phyloP scores from a whole-genome alignment of 1,284 basidiomycete genomes.

The Cronartium quercuum region DNA sequence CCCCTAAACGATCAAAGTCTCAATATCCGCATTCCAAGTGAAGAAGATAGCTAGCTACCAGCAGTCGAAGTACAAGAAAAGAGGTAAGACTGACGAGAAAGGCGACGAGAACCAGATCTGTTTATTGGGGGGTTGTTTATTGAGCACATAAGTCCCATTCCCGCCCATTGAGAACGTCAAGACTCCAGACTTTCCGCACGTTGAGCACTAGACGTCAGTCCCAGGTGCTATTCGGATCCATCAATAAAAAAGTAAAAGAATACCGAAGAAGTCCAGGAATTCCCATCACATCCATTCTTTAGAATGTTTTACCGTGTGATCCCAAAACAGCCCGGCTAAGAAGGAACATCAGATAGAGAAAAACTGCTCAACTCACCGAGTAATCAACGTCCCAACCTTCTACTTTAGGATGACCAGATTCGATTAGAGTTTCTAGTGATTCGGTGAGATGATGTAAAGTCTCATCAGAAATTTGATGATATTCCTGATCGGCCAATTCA shows the following conservation, averaged over 20 bases:
- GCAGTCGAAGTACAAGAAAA: neutral
- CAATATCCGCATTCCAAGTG: neutral
- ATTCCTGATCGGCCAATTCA: slow-evolving; percentile 22
- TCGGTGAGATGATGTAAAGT: slow-evolving; percentile 20
- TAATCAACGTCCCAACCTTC: slow-evolving; percentile 37
- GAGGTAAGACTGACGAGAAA: slow-evolving; percentile 14
- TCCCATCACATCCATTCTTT: neutral
- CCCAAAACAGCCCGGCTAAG: neutral
- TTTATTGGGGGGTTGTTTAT: slow-evolving; percentile 37
- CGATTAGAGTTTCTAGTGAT: slow-evolving; percentile 18
- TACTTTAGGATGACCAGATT: slow-evolving; percentile 22
- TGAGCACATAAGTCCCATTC: slow-evolving; percentile 23
- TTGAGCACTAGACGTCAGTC: neutral
- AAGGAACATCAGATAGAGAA: neutral
- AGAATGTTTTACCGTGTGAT: neutral
- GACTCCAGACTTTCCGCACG: slow-evolving; percentile 22
- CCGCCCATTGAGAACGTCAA: slow-evolving; percentile 27
- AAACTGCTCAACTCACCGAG: slow-evolving; percentile 1
- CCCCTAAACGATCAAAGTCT: slow-evolving; percentile 4
- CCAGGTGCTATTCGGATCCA: neutral
- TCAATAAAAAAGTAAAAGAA: neutral
- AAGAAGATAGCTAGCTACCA: neutral
- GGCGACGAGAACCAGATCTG: slow-evolving; percentile 38
- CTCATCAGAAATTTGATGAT: slow-evolving; percentile 32
- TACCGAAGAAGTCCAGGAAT: neutral